Evolutionary conservation across 2,329 filamentous ascomycete species (phyloP), one percentile per base, ranked within the genome.

Genomic region (Juglanconis juglandina): DNA sequence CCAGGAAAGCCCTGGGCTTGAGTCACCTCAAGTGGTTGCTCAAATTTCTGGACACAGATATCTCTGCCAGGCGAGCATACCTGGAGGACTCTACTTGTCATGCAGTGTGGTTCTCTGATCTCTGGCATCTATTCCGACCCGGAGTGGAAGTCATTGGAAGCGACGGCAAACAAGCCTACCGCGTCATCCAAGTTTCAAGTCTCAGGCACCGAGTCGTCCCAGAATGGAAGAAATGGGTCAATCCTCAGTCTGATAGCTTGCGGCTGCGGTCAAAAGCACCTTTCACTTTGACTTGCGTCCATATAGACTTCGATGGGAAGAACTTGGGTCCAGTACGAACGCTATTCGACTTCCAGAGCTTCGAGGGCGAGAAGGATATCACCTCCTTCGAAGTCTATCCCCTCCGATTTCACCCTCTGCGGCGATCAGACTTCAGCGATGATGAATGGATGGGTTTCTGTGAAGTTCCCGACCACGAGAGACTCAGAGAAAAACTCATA

Each of bases 261-360:
- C 24, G 24, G 24, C 24, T 24, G 32, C 53, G 5, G 34, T 55
- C 41, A 53, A 60, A 30, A 51, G 35, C 42, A 2, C 34, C 51
- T 5, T 48, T 67, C 8, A 48, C 53, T 0, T 42, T 69, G 1
- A n/a, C 61, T 34, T 68, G 67, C 56, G 64, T 69, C 11, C 66
- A 68, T 32, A 63, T 72, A 14, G 67, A 73, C 55, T 75, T 72
- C 56, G 70, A 75, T 42, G 72, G 72, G 0, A 66, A 65, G 7
- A 34, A 56, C 2, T 48, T 72, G 2, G 72, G 72, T 0, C 71
- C 71, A 0, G 68, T 73, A 0, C 11, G 3, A 1, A 66, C 58
- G 2, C 55, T 7, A 0, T 68, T 72, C n/a, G 30, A 61, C 0
- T 63, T 75, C 42, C 34, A 52, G 7, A 53, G 53, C 1, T 75